phyloP scores from a whole-genome alignment of 1,284 basidiomycete species.

The Mycena sp. region DNA sequence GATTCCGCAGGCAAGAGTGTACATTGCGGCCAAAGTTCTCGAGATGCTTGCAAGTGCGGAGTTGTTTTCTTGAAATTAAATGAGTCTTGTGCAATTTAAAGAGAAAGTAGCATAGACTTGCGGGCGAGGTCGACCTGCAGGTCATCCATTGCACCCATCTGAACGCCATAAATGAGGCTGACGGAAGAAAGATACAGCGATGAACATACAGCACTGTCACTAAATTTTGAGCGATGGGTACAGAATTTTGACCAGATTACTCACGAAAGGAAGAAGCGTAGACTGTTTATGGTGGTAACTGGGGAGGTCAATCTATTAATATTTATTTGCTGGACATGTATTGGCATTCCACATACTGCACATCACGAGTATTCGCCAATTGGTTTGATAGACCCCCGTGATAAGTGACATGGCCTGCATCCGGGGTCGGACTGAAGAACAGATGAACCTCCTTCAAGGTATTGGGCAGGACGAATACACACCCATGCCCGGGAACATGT shows the following conservation, averaged over 20 bases:
- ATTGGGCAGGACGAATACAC: not conserved
- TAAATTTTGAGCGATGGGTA: too few relatives aligned
- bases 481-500: conserved; percentile 16
- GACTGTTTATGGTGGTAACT: conserved; percentile 1
- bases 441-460: not conserved
- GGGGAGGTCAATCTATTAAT: not conserved
- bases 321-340: not conserved
- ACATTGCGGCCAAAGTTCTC: not conserved
- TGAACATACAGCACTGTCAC: not conserved
- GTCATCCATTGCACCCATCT: conserved; percentile 6
- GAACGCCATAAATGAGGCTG: not conserved
- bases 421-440: not conserved
- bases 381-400: conserved; percentile 3
- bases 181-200: not conserved
- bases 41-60: not conserved
- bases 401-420: conserved; percentile 3
- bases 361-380: conserved; percentile 12
- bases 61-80: not conserved
- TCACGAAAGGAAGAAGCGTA: conserved; percentile 5
- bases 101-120: not conserved
- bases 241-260: too few relatives aligned
- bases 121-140: not conserved
- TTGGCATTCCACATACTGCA: not conserved
- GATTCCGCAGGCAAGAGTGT: conserved; percentile 3
- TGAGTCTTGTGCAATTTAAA: not conserved